Base-by-base conservation (phyloP, 1,284 basidiomycete species). In the Cutaneotrichosporon arboriforme region DNA sequence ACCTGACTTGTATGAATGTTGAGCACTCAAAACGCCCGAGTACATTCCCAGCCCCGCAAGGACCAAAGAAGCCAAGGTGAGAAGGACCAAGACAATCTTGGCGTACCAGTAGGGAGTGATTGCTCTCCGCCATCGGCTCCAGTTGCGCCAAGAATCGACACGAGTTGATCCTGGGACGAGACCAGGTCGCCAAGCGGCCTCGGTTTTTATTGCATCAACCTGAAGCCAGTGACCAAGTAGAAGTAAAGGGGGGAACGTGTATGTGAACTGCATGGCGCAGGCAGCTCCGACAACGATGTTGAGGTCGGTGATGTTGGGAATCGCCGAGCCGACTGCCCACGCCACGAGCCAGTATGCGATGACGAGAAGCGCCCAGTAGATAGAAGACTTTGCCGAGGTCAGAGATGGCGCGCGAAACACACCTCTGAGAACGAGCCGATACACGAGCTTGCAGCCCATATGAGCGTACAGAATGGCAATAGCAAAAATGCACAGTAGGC, bases 261-360 rank as follows among this genome's bases (percentile, higher is more conserved):
- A 56, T 8, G 58, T 59, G 42, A 59, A 56, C 46, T 55, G 54
- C 4, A 59, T 45, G 17, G 55, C 52, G 42, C 54, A 59, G 13
- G 39, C 45, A 0, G 58, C 81, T 1, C 80, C 81, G 44, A 84
- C 74, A 21, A 84, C 68, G 4, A 79, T 76, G 7, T 79, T 77
- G 23, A 85, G 76, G 4, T 80, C 78, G 51, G 77, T 77, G 21
- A 85, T 76, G 63, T 83, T 81, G 0, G 83, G 83, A 45, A 85
- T 52, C 4, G 84, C 81, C 15, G 81, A 80, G 15, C 78, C 84
- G 49, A 86, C 75, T 36, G 83, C 63, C 65, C 82, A 86, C 1
- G 84, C 83, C 2, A 68, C 15, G 0, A 55, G 55, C 68, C 68
- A 75, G 61, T 65, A 75, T 15, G 64, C 39, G 23, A 68, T 10